Evolutionary conservation across 2,329 filamentous ascomycete species (phyloP).

Genomic region (Talaromyces pinophilus): DNA sequence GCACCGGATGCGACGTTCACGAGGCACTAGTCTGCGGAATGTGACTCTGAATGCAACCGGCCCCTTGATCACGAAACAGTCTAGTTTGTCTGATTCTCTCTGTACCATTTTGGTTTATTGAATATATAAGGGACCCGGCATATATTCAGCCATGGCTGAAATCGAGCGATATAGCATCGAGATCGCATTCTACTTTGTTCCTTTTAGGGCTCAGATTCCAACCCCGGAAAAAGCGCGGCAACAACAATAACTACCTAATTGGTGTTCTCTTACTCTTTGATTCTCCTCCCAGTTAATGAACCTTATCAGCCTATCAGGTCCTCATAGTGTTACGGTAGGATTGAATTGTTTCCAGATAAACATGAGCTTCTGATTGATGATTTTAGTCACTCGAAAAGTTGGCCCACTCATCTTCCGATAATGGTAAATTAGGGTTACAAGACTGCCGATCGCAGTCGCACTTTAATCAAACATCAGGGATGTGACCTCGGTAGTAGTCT

Average conservation of each 20-base stretch:
- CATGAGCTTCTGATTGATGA: neutral
- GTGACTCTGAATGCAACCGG: constrained; percentile 10
- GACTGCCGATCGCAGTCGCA: neutral
- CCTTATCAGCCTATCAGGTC: neutral
- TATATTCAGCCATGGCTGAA: neutral
- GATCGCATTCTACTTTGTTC: neutral
- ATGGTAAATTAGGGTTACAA: constrained; percentile 9
- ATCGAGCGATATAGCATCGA: neutral
- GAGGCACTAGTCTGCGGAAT: constrained; percentile 10
- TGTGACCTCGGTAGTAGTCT: neutral
- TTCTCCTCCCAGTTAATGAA: neutral
- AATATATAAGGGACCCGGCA: neutral
- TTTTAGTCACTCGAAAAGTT: neutral
- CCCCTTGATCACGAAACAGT: constrained; percentile 4
- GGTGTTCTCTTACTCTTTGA: neutral
- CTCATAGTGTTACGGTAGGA: constrained; percentile 2
- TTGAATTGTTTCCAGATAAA: neutral
- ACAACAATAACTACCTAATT: no score
- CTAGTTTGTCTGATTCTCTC: neutral
- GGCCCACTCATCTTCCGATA: neutral
- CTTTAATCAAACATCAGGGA: neutral
- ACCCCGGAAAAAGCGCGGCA: neutral
- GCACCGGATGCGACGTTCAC: constrained; percentile 9
- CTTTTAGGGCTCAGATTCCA: neutral
- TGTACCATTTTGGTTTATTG: neutral